Base-by-base conservation (phyloP, 108 stramenopile species). In the Bacterosira constricta region DNA sequence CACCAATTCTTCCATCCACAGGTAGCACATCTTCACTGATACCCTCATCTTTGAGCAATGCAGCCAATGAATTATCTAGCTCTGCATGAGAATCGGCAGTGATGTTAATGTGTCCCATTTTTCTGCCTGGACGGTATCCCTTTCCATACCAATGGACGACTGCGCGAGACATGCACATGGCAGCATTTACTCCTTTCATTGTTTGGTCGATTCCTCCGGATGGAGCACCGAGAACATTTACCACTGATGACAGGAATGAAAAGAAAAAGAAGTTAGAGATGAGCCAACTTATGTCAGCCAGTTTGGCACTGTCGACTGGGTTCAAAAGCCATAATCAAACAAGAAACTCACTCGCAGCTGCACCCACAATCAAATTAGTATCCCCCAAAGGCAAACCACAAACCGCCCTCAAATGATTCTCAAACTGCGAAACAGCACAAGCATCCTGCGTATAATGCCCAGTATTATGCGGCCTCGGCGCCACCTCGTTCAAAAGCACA, bases 391-490 rank as follows among this genome's bases (percentile, higher is more conserved):
- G 96, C 68, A 99, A 82, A 0, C 96, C 98, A 58, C 96, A 85
- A 18, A 99, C 86, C 17, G 88, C 97, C 47, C 98, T 86, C 36
- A 99, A 66, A 79, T 98, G 97, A 87, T 98, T 97, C 77, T 98
- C 98, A 80, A 99, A 99, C 77, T 99, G 99, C 66, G 89, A 91
- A 21, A 88, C 80, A 2, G 87, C 91, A 71, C 97, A 98, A 12
- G 97, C 97, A 81, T 99, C 97, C 75, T 98, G 98, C 15, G 99
- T 99, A 85, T 98, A 98, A 85, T 99, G 99, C n/a, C 99, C 99
- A 4, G 97, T 96, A 69, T 99, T 99, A 74, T 99, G 99, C 29
- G 99, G 98, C 26, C 96, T 73, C 6, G 99, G 99, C 2, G 99
- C 99, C 18, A 98, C 87, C 75, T 99, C 99, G 73, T 99, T 99